Percentiles rank a stretch among this genome's conserved stretches.
These are phyloP conservation scores for Aspergillus ochraceus DNA, from an alignment of 2,329 filamentous ascomycete genomes.

Conservation along the genomic window DNA sequence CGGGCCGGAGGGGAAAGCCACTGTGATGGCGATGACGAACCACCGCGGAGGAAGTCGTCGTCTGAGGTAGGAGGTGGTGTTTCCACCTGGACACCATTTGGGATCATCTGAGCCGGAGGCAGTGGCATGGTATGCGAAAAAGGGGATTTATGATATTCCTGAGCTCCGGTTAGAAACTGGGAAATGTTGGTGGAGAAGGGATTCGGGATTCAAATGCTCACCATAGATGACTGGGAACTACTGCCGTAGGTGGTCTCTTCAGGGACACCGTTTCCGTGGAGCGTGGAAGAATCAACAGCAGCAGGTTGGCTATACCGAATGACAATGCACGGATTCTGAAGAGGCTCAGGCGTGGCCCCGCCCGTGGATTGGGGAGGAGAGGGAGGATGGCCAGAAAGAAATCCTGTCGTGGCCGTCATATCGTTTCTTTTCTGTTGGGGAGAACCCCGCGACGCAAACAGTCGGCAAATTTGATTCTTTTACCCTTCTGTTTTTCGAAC, in stretches of 20 bases:
- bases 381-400: conserved; percentile 23
- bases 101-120: conserved; percentile 15
- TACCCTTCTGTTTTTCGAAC: neutral
- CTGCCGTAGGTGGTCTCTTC: conserved; percentile 11
- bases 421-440: neutral
- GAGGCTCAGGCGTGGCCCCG: conserved; percentile 18
- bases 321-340: conserved; percentile 13
- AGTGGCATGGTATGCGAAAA: conserved; percentile 9
- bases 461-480: neutral
- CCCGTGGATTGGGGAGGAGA: conserved; percentile 32
- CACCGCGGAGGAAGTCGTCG: conserved; percentile 15
- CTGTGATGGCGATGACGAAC: conserved; percentile 12
- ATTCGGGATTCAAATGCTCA: conserved; percentile 14
- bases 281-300: conserved; percentile 3
- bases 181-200: neutral
- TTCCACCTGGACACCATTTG: conserved; percentile 19
- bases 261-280: conserved; percentile 2
- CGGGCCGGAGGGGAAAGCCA: conserved; percentile 21
- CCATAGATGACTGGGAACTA: conserved; percentile 16
- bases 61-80: conserved; percentile 27
- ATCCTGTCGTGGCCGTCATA: too few relatives aligned
- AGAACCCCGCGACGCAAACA: neutral
- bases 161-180: neutral
- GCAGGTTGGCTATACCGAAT: conserved; percentile 16
- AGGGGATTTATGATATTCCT: conserved; percentile 21